These are phyloP conservation scores for Arthrobotrys pseudoclavata DNA, from an alignment of 2,329 filamentous ascomycete species.

Conservation along the genomic window DNA sequence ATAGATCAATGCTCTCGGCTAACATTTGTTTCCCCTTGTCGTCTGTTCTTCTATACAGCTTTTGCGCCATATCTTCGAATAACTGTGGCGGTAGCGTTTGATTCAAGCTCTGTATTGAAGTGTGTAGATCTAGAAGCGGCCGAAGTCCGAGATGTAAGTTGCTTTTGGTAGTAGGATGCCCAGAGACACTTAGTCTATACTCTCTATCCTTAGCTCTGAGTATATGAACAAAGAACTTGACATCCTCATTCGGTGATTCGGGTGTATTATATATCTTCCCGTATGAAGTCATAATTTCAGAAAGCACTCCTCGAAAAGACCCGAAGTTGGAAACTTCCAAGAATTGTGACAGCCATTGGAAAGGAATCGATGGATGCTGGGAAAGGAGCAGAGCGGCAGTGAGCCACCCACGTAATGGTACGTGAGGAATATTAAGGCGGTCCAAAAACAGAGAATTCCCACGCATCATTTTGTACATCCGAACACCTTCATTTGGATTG, in stretches of 20 bases:
- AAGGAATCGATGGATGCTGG: slow-evolving; percentile 13
- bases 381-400: slow-evolving; percentile 42
- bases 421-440: neutral
- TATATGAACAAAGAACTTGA: slow-evolving; percentile 36
- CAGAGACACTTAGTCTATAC: neutral
- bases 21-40: slow-evolving; percentile 15
- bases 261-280: slow-evolving; percentile 7
- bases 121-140: neutral
- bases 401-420: slow-evolving; percentile 26
- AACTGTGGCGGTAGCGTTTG: neutral
- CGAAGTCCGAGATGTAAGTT: neutral
- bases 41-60: slow-evolving; percentile 3
- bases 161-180: slow-evolving; percentile 9
- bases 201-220: slow-evolving; percentile 1
- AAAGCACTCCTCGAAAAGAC: neutral
- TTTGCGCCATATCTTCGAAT: neutral
- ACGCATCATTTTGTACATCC: slow-evolving; percentile 17
- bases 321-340: neutral
- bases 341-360: slow-evolving; percentile 19
- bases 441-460: neutral
- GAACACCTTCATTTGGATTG: slow-evolving; percentile 2
- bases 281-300: slow-evolving; percentile 13
- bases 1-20: slow-evolving; percentile 12
- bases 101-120: neutral
- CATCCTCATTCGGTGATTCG: slow-evolving; percentile 4